A percentile compares a stretch with the other conserved stretches of the same genome.
Evolutionary conservation across 306 rosid species (phyloP).

Genomic region (Gastrolobium villosum): DNA sequence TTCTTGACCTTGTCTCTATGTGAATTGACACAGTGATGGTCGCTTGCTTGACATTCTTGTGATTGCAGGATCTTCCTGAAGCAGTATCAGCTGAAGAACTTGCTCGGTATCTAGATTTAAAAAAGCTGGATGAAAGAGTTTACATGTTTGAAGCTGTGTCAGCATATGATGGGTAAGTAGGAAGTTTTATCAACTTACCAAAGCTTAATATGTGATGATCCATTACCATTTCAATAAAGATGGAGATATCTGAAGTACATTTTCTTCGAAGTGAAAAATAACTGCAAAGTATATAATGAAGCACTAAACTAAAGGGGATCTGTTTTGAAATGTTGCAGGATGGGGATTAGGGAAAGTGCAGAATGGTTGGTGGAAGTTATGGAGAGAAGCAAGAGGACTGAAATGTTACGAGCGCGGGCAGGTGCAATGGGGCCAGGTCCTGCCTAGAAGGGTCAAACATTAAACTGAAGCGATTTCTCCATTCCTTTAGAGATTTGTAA

Average conservation of each 20-base stretch:
- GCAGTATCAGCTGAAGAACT: constrained; percentile 89
- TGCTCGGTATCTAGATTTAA: constrained; percentile 88
- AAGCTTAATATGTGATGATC: constrained; percentile 35
- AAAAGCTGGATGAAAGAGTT: constrained; percentile 95
- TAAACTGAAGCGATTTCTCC: constrained; percentile 46
- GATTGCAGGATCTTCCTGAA: constrained; percentile 83
- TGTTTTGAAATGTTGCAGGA: constrained; percentile 60
- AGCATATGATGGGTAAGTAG: constrained; percentile 87
- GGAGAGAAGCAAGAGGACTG: constrained; percentile 99
- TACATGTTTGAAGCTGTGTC: constrained; percentile 97
- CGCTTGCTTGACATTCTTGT: constrained; percentile 34
- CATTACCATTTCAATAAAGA: constrained; percentile 33
- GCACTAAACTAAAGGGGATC: neutral
- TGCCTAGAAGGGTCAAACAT: constrained; percentile 47
- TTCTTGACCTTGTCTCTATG: constrained; percentile 13
- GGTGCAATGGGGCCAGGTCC: constrained; percentile 71
- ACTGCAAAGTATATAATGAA: constrained; percentile 11
- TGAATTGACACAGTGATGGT: constrained; percentile 8
- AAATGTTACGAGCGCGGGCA: constrained; percentile 83
- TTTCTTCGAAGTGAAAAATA: constrained; percentile 25
- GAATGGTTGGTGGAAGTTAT: constrained; percentile 97
- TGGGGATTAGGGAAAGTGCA: constrained; percentile 86
- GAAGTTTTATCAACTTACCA: constrained; percentile 35
- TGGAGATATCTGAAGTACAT: constrained; percentile 30
- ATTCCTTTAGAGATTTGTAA: constrained; percentile 52